Evolutionary conservation across 2,329 filamentous ascomycete species (phyloP).

Genomic region (Sporothrix inflata): DNA sequence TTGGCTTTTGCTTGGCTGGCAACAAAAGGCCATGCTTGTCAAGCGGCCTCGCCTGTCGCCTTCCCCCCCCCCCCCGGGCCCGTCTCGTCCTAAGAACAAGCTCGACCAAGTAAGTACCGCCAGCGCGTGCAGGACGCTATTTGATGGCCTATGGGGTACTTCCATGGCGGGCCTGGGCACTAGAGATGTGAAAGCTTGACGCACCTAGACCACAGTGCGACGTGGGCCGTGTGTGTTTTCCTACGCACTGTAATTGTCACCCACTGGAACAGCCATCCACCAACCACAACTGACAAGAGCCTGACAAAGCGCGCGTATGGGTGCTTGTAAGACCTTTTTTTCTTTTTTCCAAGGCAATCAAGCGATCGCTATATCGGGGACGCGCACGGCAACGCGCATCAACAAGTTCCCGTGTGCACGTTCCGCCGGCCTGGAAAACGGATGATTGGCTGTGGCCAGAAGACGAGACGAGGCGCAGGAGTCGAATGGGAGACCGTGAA

Average conservation of each 20-base stretch:
- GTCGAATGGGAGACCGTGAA: too few relatives aligned
- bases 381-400: slow-evolving; percentile 9
- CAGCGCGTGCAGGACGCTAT: not conserved
- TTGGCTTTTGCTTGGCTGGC: slow-evolving; percentile 4
- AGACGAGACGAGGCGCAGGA: slow-evolving; percentile 19
- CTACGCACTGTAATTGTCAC: not conserved
- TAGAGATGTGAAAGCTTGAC: not conserved
- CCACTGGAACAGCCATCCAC: not conserved
- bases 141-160: slow-evolving; percentile 3
- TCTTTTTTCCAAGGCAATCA: not conserved
- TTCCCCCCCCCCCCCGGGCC: not conserved
- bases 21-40: not conserved
- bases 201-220: slow-evolving; percentile 2
- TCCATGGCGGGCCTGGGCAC: not conserved
- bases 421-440: not conserved
- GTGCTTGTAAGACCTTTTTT: not conserved
- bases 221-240: not conserved
- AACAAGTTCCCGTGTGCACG: slow-evolving; percentile 20
- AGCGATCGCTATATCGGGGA: slow-evolving; percentile 23
- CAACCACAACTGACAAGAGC: not conserved
- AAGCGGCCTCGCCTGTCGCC: not conserved
- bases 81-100: not conserved
- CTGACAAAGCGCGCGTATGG: not conserved
- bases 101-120: not conserved
- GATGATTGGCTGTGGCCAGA: slow-evolving; percentile 1